These are phyloP conservation scores for Microbotryum saponariae DNA, from an alignment of 1,284 basidiomycete genomes.

Conservation along the genomic window DNA sequence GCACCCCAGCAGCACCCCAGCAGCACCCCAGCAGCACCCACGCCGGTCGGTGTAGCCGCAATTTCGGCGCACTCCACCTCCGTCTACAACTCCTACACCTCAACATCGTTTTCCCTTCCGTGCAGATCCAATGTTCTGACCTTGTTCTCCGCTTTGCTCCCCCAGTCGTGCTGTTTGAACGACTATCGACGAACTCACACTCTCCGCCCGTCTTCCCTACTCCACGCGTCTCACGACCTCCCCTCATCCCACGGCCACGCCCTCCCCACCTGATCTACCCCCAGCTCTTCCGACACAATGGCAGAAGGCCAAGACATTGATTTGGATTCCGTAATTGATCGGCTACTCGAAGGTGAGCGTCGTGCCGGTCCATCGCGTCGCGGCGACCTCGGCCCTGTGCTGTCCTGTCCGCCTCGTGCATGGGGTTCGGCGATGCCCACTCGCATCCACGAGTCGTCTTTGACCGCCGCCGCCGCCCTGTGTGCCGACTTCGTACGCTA, in stretches of 20 bases:
- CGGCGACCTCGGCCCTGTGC: neutral
- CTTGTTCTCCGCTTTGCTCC: too few relatives aligned
- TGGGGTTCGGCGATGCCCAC: neutral
- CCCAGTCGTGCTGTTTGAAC: too few relatives aligned
- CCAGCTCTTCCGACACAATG: conserved; percentile 35
- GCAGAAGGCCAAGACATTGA: conserved; percentile 66
- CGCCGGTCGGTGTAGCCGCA: too few relatives aligned
- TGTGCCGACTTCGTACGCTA: neutral
- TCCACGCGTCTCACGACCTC: neutral
- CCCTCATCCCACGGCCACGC: neutral
- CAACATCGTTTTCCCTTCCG: too few relatives aligned
- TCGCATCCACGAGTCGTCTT: neutral
- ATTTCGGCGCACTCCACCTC: too few relatives aligned
- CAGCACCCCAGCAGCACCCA: too few relatives aligned
- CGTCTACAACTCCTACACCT: too few relatives aligned
- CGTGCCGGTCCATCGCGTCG: neutral
- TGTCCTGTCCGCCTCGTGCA: conserved; percentile 1
- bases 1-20: too few relatives aligned
- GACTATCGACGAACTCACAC: too few relatives aligned
- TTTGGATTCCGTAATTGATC: conserved; percentile 96
- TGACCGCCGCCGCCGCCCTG: neutral
- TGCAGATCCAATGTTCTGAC: too few relatives aligned
- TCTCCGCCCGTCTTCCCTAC: too few relatives aligned
- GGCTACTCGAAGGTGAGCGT: conserved; percentile 82
- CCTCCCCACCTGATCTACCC: neutral